phyloP scores from a whole-genome alignment of 305 asterid genomes.

The Withania somnifera region DNA sequence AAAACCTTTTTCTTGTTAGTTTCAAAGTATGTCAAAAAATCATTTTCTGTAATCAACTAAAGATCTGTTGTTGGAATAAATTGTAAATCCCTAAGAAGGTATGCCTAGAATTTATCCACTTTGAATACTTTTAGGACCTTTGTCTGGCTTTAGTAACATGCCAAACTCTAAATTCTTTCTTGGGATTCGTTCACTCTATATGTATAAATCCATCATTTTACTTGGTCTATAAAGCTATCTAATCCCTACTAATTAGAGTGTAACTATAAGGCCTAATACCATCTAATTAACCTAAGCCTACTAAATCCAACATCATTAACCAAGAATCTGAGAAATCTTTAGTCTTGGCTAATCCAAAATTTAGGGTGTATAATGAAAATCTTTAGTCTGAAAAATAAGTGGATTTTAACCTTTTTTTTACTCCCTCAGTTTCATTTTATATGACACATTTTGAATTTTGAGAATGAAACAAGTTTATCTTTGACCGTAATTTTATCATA shows the following conservation, averaged over 20 bases:
- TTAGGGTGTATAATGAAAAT: background rate
- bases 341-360: background rate
- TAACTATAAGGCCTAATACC: background rate
- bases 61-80: constrained; percentile 36
- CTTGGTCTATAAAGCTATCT: background rate
- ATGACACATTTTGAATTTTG: too few relatives aligned
- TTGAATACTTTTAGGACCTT: constrained; percentile 11
- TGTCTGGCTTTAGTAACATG: constrained; percentile 55
- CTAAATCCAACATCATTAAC: background rate
- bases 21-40: constrained; percentile 9
- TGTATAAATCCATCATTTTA: background rate
- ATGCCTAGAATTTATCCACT: constrained; percentile 21
- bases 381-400: background rate
- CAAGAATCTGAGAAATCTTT: background rate
- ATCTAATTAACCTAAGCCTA: background rate
- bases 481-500: too few relatives aligned
- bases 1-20: constrained; percentile 21
- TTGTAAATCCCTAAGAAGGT: constrained; percentile 45
- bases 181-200: constrained; percentile 34
- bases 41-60: constrained; percentile 17
- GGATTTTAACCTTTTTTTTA: too few relatives aligned
- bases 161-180: constrained; percentile 48
- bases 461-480: too few relatives aligned
- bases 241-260: background rate
- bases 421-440: too few relatives aligned